Conservation (phyloP, 2,329 filamentous ascomycete genomes). For the Ambrosiella xylebori region DNA sequence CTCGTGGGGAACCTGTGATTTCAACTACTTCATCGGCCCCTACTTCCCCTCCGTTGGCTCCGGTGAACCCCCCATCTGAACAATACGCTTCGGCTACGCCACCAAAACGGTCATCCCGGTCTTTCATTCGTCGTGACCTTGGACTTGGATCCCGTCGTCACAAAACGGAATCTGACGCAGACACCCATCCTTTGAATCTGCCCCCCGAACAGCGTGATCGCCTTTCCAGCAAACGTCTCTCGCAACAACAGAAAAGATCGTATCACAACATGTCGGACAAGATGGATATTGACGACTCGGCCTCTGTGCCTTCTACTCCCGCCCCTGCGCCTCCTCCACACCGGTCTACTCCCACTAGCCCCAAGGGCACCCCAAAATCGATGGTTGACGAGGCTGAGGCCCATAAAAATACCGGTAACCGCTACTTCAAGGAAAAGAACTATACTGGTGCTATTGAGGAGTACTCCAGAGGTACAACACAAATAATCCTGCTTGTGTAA, state of each 20-base stretch:
- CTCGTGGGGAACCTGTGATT: conserved; percentile 4
- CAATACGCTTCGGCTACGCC: not conserved
- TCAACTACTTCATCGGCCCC: not conserved
- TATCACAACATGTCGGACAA: conserved; percentile 37
- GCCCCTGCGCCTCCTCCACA: conserved; percentile 55
- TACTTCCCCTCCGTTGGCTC: not conserved
- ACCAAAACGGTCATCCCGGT: conserved; percentile 15
- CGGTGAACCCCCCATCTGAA: not conserved
- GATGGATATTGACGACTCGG: conserved; percentile 62
- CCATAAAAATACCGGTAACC: conserved; percentile 87
- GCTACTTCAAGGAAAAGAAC: conserved; percentile 89
- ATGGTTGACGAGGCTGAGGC: conserved; percentile 63
- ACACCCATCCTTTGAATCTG: conserved; percentile 77
- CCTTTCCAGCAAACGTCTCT: conserved; percentile 29
- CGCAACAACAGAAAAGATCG: conserved; percentile 6
- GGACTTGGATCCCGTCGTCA: conserved; percentile 29
- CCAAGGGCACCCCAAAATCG: conserved; percentile 37
- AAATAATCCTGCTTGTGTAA: conserved; percentile 12
- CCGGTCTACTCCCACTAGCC: conserved; percentile 32
- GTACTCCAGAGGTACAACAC: conserved; percentile 68
- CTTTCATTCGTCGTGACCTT: conserved; percentile 32
- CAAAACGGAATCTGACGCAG: conserved; percentile 35
- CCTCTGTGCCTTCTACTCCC: conserved; percentile 33
- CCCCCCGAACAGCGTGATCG: conserved; percentile 76
- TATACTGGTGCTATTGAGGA: conserved; percentile 77